Evolutionary conservation across 352 stramenopile species (phyloP).

Genomic region (Globisporangium uncinulatum): DNA sequence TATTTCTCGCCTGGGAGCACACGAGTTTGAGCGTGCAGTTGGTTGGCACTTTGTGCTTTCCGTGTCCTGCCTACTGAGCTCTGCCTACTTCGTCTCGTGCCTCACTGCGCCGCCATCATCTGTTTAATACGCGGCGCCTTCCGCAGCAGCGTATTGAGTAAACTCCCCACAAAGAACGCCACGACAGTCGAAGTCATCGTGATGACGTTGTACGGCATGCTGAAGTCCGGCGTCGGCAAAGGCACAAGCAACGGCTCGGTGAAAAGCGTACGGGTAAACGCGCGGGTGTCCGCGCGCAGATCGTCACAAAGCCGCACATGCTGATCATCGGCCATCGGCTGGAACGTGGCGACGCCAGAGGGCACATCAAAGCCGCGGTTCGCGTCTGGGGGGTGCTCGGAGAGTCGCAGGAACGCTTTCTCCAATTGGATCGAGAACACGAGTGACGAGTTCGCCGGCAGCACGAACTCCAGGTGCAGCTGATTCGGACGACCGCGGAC

Average conservation of each 20-base stretch:
- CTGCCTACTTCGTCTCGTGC: not conserved
- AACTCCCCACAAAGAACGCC: conserved; percentile 79
- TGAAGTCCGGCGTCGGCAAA: conserved; percentile 85
- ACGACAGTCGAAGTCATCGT: conserved; percentile 87
- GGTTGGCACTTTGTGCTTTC: not conserved
- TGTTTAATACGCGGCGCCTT: conserved; percentile 65
- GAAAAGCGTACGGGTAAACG: conserved; percentile 44
- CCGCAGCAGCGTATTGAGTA: conserved; percentile 76
- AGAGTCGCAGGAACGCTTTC: conserved; percentile 77
- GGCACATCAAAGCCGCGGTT: conserved; percentile 84
- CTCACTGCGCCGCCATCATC: conserved; percentile 31
- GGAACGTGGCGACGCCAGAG: conserved; percentile 50
- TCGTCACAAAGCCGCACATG: conserved; percentile 10
- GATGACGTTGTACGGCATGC: conserved; percentile 91
- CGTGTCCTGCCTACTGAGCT: not conserved
- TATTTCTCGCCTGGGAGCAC: not conserved
- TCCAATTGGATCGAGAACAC: conserved; percentile 75
- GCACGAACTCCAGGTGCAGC: conserved; percentile 36
- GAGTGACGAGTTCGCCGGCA: conserved; percentile 49
- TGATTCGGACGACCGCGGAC: conserved; percentile 50
- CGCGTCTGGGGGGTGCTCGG: conserved; percentile 78
- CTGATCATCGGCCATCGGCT: conserved; percentile 2
- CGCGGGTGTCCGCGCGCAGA: not conserved
- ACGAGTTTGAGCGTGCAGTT: not conserved
- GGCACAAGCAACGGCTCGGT: conserved; percentile 78